Base-by-base conservation (phyloP, 345 rosid genomes). In the Anastatica hierochuntica region DNA sequence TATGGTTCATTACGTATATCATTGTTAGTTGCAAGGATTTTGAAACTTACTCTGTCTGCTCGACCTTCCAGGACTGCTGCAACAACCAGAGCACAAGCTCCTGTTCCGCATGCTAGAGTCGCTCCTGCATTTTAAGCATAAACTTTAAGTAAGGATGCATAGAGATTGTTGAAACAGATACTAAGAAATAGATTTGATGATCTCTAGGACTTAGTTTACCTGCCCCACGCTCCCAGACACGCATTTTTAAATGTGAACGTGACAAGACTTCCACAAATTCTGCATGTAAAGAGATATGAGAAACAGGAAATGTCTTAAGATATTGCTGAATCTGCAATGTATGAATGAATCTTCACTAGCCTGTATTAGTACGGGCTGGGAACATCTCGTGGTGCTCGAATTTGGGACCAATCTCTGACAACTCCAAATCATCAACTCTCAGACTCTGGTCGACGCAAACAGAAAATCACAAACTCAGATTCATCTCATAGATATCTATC, bases 201-300 rank as follows among this genome's bases (percentile, higher is more conserved):
- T 27, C 8, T 27, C 2, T 27, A 5, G 4, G 31, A 4, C 31
- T 27, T 5, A 27, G 31, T 4, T 66, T 44, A 85, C 95, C 95
- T 66, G 97, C 95, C 14, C 99, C 97, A 3, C 96, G 97, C 75
- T 94, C 97, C 99, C 99, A 88, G 15, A 88, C 97, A 41, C 85
- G 87, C 95, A 94, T 88, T 76, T 88, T 94, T 53, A 88, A 74
- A 64, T 80, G 97, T 17, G 87, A 76, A 67, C 69, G 82, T 40
- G 99, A 83, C 34, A 74, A 43, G 43, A 94, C 81, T 78, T 88
- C 89, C 53, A 94, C 99, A 70, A 88, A 94, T 57, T 88, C 99
- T 94, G 92, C 77, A 69, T 14, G 35, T 13, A 37, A 27, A 31
- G 43, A 55, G 49, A 54, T 14, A 8, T 24, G 38, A 17, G 20